phyloP scores from a whole-genome alignment of 1,139 yeast genomes.

The Suhomyces atakaporum region DNA sequence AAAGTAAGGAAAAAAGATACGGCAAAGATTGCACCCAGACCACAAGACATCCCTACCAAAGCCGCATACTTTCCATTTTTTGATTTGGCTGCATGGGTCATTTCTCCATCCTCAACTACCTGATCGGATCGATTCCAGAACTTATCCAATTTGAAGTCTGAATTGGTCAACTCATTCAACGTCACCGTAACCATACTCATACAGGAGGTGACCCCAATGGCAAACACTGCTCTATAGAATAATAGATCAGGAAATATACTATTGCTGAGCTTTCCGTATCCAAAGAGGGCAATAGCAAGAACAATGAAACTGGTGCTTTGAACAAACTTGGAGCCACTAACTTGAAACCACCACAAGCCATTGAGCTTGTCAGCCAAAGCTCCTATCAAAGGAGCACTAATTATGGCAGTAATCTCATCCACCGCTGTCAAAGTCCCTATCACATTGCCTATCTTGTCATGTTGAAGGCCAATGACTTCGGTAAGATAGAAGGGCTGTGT shows the following conservation, averaged over 20 bases:
- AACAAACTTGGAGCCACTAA: slow-evolving; percentile 56
- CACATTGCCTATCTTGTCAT: slow-evolving; percentile 50
- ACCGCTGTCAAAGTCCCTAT: slow-evolving; percentile 64
- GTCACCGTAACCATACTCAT: slow-evolving; percentile 52
- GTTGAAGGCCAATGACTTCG: slow-evolving; percentile 49
- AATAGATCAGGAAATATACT: slow-evolving; percentile 49
- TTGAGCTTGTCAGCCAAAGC: slow-evolving; percentile 58
- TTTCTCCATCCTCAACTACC: slow-evolving; percentile 7
- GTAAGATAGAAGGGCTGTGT: slow-evolving; percentile 69
- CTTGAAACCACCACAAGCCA: slow-evolving; percentile 12
- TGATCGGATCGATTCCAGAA: slow-evolving; percentile 7
- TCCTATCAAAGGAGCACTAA: slow-evolving; percentile 65
- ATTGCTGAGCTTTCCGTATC: slow-evolving; percentile 44
- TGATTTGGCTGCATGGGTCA: slow-evolving; percentile 1
- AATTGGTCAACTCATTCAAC: slow-evolving; percentile 54
- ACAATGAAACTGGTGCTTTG: slow-evolving; percentile 50
- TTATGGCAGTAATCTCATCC: slow-evolving; percentile 60
- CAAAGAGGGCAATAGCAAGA: slow-evolving; percentile 48
- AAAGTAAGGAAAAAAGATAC: slow-evolving; percentile 51
- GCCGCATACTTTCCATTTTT: slow-evolving; percentile 62
- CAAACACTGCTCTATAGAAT: slow-evolving; percentile 55
- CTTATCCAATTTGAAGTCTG: slow-evolving; percentile 36
- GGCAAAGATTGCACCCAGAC: slow-evolving; percentile 67
- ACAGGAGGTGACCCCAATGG: slow-evolving; percentile 58
- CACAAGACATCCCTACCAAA: slow-evolving; percentile 61